Conservation (phyloP, 352 stramenopile species). For the Labyrinthula sp. region DNA sequence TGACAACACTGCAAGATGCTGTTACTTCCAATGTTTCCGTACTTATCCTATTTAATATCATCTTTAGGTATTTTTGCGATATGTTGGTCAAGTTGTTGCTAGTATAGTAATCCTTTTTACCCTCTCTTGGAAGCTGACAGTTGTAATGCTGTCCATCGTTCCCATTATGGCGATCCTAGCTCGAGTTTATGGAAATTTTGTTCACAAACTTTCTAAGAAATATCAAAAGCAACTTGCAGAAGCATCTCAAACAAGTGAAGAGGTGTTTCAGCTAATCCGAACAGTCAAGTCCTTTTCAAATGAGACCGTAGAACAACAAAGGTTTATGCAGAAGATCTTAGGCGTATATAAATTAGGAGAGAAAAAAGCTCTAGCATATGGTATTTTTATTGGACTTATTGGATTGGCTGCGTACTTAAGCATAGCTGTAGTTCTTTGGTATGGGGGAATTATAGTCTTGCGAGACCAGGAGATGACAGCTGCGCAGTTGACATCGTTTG, state of each 20-base stretch:
- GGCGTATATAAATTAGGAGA: conserved; percentile 37
- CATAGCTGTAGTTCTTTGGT: conserved; percentile 47
- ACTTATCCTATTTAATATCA: conserved; percentile 28
- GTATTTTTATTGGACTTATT: conserved; percentile 33
- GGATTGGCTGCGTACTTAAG: conserved; percentile 11
- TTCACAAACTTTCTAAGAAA: conserved; percentile 26
- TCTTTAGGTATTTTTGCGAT: conserved; percentile 19
- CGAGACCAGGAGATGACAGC: conserved; percentile 45
- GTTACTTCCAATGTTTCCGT: conserved; percentile 28
- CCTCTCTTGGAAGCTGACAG: conserved; percentile 47
- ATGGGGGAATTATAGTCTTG: conserved; percentile 66
- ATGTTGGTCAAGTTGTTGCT: conserved; percentile 11
- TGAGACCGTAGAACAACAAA: conserved; percentile 30
- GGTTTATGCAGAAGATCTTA: conserved; percentile 29
- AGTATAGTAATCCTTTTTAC: conserved; percentile 31
- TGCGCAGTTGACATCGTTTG: conserved; percentile 69
- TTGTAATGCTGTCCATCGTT: conserved; percentile 47
- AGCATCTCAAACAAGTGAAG: conserved; percentile 28
- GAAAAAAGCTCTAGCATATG: conserved; percentile 33
- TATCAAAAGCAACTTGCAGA: conserved; percentile 30
- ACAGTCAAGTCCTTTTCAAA: conserved; percentile 36
- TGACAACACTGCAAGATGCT: conserved; percentile 30
- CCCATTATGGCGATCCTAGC: conserved; percentile 42
- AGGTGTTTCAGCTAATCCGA: conserved; percentile 35
- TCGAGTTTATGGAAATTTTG: conserved; percentile 24